phyloP scores from a whole-genome alignment of 202 grass and related monocot species.

The Carex arenaria region DNA sequence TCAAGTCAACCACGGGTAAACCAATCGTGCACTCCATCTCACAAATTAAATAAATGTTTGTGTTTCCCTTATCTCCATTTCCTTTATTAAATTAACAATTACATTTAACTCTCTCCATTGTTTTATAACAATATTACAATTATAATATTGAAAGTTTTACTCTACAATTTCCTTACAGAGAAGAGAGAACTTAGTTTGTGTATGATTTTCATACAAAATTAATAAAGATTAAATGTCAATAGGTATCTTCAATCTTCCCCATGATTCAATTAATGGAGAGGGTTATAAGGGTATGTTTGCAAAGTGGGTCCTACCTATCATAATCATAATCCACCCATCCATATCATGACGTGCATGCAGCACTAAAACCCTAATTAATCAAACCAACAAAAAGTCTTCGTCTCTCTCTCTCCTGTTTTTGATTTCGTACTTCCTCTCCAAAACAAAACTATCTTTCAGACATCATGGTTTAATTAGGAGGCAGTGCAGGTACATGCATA shows the following conservation, averaged over 20 bases:
- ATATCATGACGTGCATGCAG: neutral
- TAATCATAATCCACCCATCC: neutral
- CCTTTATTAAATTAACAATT: too few species aligned
- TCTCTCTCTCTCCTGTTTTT: neutral
- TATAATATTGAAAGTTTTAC: too few species aligned
- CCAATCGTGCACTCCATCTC: constrained; percentile 4
- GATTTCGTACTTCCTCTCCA: neutral
- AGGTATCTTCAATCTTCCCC: too few species aligned
- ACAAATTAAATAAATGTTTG: too few species aligned
- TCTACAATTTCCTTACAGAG: too few species aligned
- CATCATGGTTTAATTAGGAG: constrained; percentile 5
- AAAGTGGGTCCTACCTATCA: neutral
- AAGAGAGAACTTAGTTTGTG: too few species aligned
- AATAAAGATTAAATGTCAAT: too few species aligned
- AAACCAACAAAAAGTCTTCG: constrained; percentile 5
- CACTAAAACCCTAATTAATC: neutral
- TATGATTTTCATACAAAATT: too few species aligned
- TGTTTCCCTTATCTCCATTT: too few species aligned
- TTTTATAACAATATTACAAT: too few species aligned
- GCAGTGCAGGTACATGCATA: constrained; percentile 30
- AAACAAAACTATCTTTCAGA: neutral
- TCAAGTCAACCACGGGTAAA: neutral
- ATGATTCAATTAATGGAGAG: neutral
- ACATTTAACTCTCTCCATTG: too few species aligned
- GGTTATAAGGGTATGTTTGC: neutral